phyloP scores from a whole-genome alignment of 495 filamentous ascomycete species.

The Penicillium bovifimosum region DNA sequence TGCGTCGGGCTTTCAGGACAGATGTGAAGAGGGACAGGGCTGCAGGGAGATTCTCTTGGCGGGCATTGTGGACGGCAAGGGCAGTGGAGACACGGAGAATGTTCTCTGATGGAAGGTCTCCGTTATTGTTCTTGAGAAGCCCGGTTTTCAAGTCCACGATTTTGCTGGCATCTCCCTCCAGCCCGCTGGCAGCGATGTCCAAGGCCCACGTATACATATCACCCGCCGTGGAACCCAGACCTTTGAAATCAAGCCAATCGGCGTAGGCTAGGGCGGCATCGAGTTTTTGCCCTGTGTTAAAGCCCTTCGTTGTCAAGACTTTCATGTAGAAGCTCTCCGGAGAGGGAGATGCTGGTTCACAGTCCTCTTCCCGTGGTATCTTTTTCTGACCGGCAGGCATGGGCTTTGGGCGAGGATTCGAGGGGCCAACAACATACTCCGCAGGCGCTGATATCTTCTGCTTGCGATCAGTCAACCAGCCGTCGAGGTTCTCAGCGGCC shows the following conservation, averaged over 20 bases:
- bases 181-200: conserved; percentile 55
- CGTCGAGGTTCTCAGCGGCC: conserved; percentile 74
- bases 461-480: conserved; percentile 64
- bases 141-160: conserved; percentile 57
- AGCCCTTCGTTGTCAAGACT: conserved; percentile 70
- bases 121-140: conserved; percentile 49
- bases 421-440: conserved; percentile 69
- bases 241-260: conserved; percentile 76
- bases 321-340: conserved; percentile 71
- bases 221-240: conserved; percentile 51
- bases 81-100: conserved; percentile 68
- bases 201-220: conserved; percentile 69
- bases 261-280: conserved; percentile 77
- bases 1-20: conserved; percentile 66
- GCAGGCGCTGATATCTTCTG: conserved; percentile 59
- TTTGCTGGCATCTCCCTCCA: conserved; percentile 37
- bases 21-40: conserved; percentile 86
- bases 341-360: conserved; percentile 54
- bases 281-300: conserved; percentile 65
- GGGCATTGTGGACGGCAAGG: conserved; percentile 70
- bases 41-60: conserved; percentile 50
- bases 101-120: conserved; percentile 58
- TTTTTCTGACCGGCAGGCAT: conserved; percentile 52
- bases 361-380: conserved; percentile 66
- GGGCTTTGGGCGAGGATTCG: conserved; percentile 74